Conservation (phyloP, 306 rosid species). For the Lotus japonicus region DNA sequence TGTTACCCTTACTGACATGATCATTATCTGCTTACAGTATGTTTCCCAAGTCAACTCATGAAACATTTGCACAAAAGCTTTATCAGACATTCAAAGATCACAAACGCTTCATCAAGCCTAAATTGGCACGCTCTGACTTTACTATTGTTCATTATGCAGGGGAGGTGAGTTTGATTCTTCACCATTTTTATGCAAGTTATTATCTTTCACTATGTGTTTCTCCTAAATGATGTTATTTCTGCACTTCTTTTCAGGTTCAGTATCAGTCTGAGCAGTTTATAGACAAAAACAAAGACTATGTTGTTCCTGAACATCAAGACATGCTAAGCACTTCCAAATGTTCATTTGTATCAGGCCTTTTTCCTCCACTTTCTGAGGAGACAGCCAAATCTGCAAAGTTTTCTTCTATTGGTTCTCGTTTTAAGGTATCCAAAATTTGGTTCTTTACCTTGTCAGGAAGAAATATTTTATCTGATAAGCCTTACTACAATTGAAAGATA, state of each 20-base stretch:
- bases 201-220: neutral
- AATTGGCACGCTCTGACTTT: constrained; percentile 81
- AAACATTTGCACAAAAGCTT: constrained; percentile 79
- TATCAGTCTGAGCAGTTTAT: constrained; percentile 85
- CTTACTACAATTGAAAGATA: constrained; percentile 19
- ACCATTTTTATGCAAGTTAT: constrained; percentile 8
- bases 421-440: constrained; percentile 54
- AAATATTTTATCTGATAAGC: constrained; percentile 20
- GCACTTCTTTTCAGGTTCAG: constrained; percentile 63
- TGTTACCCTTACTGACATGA: constrained; percentile 3
- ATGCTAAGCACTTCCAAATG: constrained; percentile 79
- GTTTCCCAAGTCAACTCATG: constrained; percentile 93
- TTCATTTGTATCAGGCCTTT: constrained; percentile 75
- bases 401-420: constrained; percentile 90
- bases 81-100: constrained; percentile 83
- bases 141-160: constrained; percentile 85
- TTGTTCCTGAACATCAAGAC: constrained; percentile 93
- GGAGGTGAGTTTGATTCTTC: constrained; percentile 54
- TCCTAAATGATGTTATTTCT: constrained; percentile 16
- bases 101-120: constrained; percentile 90
- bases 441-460: constrained; percentile 16
- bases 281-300: constrained; percentile 93
- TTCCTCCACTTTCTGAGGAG: constrained; percentile 77
- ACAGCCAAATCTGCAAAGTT: constrained; percentile 73
- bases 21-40: constrained; percentile 47